Conservation (phyloP, 2,329 filamentous ascomycete genomes). For the Diaporthe aspalathi region DNA sequence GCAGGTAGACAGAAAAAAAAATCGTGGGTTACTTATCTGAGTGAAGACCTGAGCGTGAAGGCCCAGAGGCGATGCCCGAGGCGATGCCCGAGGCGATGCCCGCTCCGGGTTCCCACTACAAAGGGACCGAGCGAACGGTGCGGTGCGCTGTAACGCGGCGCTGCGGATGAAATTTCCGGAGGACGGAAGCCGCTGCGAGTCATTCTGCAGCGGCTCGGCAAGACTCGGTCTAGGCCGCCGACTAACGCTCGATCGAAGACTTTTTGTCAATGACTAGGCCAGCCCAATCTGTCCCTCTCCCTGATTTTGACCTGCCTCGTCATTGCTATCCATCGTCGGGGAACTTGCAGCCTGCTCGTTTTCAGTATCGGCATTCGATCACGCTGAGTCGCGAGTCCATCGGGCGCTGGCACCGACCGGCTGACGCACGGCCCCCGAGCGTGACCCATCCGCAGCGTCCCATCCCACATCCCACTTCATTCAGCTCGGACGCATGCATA, state of each 20-base stretch:
- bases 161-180: constrained; percentile 9
- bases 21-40: neutral
- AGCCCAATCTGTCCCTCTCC: neutral
- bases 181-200: constrained; percentile 31
- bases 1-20: neutral
- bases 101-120: neutral
- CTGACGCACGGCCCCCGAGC: constrained; percentile 1
- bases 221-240: constrained; percentile 23
- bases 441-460: constrained; percentile 7
- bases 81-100: too few relatives aligned
- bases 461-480: too few relatives aligned
- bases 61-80: neutral
- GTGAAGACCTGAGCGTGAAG: neutral
- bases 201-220: constrained; percentile 30
- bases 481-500: neutral
- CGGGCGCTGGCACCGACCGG: constrained; percentile 24
- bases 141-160: too few relatives aligned
- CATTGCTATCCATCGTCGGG: neutral
- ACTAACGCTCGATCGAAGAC: constrained; percentile 1
- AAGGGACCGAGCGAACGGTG: too few relatives aligned
- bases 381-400: neutral
- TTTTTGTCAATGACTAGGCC: neutral
- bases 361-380: constrained; percentile 3
- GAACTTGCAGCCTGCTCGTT: neutral
- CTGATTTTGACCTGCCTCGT: neutral